Evolutionary conservation across 2,329 filamentous ascomycete genomes (phyloP).

Genomic region (Verruconis gallopava): DNA sequence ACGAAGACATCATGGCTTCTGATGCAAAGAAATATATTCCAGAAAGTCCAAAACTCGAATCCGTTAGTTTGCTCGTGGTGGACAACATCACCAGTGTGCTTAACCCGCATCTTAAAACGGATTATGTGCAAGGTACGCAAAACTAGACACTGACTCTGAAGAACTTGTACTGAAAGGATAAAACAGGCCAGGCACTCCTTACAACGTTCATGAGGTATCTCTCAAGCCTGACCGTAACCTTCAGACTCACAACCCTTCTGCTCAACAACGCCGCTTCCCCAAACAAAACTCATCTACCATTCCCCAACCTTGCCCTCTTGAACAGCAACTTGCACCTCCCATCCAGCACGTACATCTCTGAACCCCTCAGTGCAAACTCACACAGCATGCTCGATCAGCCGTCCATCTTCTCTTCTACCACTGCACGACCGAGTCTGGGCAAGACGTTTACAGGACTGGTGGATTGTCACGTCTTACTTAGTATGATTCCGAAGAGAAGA

Average conservation of each 20-base stretch:
- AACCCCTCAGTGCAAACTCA: not conserved
- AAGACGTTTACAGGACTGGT: constrained; percentile 23
- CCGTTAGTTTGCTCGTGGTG: constrained; percentile 23
- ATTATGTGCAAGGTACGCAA: constrained; percentile 22
- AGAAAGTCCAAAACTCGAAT: not conserved
- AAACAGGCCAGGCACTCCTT: constrained; percentile 28
- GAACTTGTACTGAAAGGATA: constrained; percentile 9
- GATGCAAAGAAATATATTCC: not conserved
- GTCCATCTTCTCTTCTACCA: constrained; percentile 29
- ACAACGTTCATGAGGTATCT: constrained; percentile 30
- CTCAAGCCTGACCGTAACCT: constrained; percentile 22
- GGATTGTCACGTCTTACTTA: constrained; percentile 31
- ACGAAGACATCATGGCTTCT: constrained; percentile 15
- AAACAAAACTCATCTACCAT: not conserved
- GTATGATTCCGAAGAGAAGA: constrained; percentile 21
- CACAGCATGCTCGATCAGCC: constrained; percentile 4
- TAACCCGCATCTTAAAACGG: constrained; percentile 24
- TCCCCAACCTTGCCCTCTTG: not conserved
- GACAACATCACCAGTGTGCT: constrained; percentile 28
- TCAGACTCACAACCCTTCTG: constrained; percentile 29
- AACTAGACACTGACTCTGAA: not conserved
- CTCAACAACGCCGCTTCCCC: constrained; percentile 20
- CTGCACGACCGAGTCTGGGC: constrained; percentile 25
- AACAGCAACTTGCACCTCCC: not conserved
- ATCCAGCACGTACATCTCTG: constrained; percentile 8